Evolutionary conservation across 1,139 yeast species (phyloP), one percentile per base, ranked within the genome.

Genomic region (Saccharomycopsis hybrid): DNA sequence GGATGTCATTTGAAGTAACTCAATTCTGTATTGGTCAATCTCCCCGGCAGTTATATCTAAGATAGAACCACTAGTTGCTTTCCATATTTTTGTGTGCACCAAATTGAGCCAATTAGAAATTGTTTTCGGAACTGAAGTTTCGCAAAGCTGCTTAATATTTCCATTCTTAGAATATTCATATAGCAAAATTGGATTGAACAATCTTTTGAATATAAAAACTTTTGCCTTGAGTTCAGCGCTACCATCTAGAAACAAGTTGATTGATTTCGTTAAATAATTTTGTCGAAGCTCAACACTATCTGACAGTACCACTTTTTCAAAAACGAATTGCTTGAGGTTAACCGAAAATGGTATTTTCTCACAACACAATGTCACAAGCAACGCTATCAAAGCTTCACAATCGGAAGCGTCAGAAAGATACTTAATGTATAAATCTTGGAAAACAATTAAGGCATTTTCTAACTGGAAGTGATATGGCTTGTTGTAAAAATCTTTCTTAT

Each of bases 1-100:
- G 0, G 96, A 82, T 0, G 97, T 85, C 63, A 88, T 67, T 58
- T 90, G 96, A 41, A 94, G 71, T 13, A 92, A 70, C 54, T 87
- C 94, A 56, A 85, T 78, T 53, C 95, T 72, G 64, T 80, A 85
- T 42, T 77, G 73, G 60, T 92, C 97, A 59, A 82, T 74, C 4
- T 82, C 72, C 3, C 92, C 95, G 0, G 88, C 76, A 7, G 79
- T 74, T 48, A 77, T 83, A 50, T 75, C 78, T 2, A 78, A 70
- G 31, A 77, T 69, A 32, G 77, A 69, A 46, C 78, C 78, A 51
- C 75, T 72, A 0, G 76, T 71, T 0, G 84, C 76, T 41, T 50
- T 50, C 98, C 98, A 92, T 11, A 92, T 72, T 52, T 77, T 77
- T 9, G 73, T 71, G 55, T 80, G 82, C 2, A 90, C 74, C 4